These are phyloP conservation scores for Zopfia rhizophila DNA, from an alignment of 2,329 filamentous ascomycete genomes.

Conservation along the genomic window DNA sequence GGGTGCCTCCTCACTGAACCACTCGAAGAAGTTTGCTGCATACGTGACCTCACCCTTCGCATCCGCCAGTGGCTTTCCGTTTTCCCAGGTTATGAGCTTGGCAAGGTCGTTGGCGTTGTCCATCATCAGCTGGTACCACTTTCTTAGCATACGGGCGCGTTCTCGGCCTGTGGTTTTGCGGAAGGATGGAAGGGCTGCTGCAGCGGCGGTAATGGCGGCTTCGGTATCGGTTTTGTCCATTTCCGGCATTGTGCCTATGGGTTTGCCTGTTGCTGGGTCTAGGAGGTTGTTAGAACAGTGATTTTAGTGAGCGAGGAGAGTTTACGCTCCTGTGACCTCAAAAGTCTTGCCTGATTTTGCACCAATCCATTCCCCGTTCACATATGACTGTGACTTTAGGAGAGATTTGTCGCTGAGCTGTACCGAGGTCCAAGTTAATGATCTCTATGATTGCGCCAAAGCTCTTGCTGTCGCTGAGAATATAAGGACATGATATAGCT, in stretches of 20 bases:
- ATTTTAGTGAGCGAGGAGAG: background rate
- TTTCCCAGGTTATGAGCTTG: constrained; percentile 87
- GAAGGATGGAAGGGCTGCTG: constrained; percentile 77
- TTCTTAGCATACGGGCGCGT: constrained; percentile 76
- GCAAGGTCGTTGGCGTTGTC: constrained; percentile 84
- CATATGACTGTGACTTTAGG: constrained; percentile 84
- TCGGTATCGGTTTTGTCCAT: constrained; percentile 82
- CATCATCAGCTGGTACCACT: constrained; percentile 83
- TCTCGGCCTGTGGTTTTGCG: constrained; percentile 77
- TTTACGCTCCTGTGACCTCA: constrained; percentile 69
- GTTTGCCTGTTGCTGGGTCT: constrained; percentile 85
- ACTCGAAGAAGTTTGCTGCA: constrained; percentile 54
- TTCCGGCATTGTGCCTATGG: constrained; percentile 87
- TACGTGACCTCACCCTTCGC: constrained; percentile 54
- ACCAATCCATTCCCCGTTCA: constrained; percentile 92
- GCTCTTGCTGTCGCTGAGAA: background rate
- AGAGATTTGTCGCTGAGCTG: constrained; percentile 66
- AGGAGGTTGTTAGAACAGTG: constrained; percentile 18
- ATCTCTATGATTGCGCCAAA: constrained; percentile 1
- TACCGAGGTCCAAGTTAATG: constrained; percentile 21
- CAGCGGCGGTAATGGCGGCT: constrained; percentile 84
- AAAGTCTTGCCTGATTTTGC: constrained; percentile 92
- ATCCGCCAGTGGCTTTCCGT: constrained; percentile 80
- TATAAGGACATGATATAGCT: constrained; percentile 14
- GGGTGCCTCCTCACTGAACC: constrained; percentile 54